phyloP scores from a whole-genome alignment of 2,329 filamentous ascomycete genomes.

The Fusarium stilboides region DNA sequence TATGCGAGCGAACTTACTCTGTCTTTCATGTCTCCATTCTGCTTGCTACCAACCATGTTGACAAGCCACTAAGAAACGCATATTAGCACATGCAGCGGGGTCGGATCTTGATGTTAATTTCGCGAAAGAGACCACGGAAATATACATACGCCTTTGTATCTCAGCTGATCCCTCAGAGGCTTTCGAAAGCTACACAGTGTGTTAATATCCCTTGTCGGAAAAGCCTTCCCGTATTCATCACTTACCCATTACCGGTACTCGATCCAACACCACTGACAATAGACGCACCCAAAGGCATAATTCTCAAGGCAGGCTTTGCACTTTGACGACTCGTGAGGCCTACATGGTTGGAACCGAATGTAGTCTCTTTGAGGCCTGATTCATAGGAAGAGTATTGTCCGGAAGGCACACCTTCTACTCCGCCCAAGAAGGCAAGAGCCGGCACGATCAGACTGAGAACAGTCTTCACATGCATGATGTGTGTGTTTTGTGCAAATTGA shows the following conservation, averaged over 20 bases:
- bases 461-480: constrained; percentile 3
- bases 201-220: not conserved
- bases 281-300: constrained; percentile 8
- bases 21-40: constrained; percentile 10
- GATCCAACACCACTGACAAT: constrained; percentile 16
- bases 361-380: not conserved
- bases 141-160: constrained; percentile 1
- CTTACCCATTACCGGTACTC: not conserved
- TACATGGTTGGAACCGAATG: not conserved
- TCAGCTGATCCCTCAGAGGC: not conserved
- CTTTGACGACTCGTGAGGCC: not conserved
- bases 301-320: constrained; percentile 7
- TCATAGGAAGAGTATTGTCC: not conserved
- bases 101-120: not conserved
- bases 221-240: not conserved
- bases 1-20: not conserved
- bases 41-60: constrained; percentile 7
- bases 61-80: not conserved
- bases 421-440: constrained; percentile 2
- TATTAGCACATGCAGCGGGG: not conserved
- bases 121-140: too few species aligned
- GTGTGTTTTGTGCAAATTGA: not conserved
- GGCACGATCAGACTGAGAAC: constrained; percentile 3
- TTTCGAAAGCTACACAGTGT: not conserved
- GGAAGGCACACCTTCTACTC: not conserved